phyloP scores from a whole-genome alignment of 345 rosid genomes.

The Punica granatum region DNA sequence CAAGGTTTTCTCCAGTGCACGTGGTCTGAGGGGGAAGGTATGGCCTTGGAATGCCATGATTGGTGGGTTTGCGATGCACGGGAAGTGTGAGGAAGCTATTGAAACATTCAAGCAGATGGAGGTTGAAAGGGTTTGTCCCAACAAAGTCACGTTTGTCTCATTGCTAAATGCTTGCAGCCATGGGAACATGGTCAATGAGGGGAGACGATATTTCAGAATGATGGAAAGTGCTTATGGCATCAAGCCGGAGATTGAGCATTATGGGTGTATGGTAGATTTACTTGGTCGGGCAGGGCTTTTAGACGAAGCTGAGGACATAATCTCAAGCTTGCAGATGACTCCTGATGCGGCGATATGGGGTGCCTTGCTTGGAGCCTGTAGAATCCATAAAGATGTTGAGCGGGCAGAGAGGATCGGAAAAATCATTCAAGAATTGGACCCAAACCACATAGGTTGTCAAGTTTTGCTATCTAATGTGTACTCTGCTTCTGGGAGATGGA shows the following conservation, averaged over 20 bases:
- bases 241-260: constrained; percentile 23
- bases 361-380: constrained; percentile 19
- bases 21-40: constrained; percentile 8
- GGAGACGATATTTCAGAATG: constrained; percentile 15
- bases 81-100: constrained; percentile 4
- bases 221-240: constrained; percentile 15
- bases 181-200: constrained; percentile 17
- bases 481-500: constrained; percentile 20
- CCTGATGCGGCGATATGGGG: constrained; percentile 20
- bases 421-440: constrained; percentile 5
- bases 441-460: constrained; percentile 15
- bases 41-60: constrained; percentile 15
- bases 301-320: constrained; percentile 17
- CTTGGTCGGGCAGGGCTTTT: constrained; percentile 22
- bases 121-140: constrained; percentile 3
- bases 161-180: constrained; percentile 22
- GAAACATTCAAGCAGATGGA: constrained; percentile 5
- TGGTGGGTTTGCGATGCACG: constrained; percentile 13
- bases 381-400: constrained; percentile 10
- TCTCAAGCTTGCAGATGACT: constrained; percentile 18
- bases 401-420: constrained; percentile 7
- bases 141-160: constrained; percentile 6
- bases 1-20: constrained; percentile 1
- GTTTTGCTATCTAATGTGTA: constrained; percentile 22
- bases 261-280: constrained; percentile 29